phyloP scores from a whole-genome alignment of 2,329 filamentous ascomycete species.

The Trichoderma oligosporum region DNA sequence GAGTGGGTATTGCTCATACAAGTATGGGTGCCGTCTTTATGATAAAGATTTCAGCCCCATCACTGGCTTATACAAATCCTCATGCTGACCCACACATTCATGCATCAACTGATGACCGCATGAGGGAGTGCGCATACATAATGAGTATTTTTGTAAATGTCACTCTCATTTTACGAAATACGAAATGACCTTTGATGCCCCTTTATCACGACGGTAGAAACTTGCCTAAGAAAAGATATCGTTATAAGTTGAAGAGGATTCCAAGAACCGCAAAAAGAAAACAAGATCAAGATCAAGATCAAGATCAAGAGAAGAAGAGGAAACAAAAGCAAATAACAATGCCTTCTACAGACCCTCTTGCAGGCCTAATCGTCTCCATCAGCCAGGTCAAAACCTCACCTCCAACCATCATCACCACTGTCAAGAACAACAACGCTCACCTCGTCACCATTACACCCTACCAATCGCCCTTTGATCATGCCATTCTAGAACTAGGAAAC shows the following conservation, averaged over 20 bases:
- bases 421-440: constrained; percentile 36
- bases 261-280: neutral
- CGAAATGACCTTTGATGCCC: too few relatives aligned
- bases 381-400: constrained; percentile 33
- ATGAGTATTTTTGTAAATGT: too few relatives aligned
- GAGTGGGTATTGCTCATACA: too few relatives aligned
- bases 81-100: neutral
- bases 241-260: neutral
- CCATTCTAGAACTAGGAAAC: constrained; percentile 36
- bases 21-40: too few relatives aligned
- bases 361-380: constrained; percentile 32
- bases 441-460: constrained; percentile 38
- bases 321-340: too few relatives aligned
- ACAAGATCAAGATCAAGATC: neutral
- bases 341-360: constrained; percentile 18
- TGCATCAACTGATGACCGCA: constrained; percentile 13
- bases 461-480: constrained; percentile 38
- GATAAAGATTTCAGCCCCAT: too few relatives aligned
- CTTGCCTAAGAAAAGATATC: too few relatives aligned
- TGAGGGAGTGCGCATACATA: neutral
- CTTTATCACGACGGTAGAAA: too few relatives aligned
- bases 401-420: constrained; percentile 34
- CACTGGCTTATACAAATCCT: too few relatives aligned
- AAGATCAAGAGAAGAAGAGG: too few relatives aligned
- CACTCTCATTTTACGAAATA: too few relatives aligned